Conservation (phyloP, 2,329 filamentous ascomycete species). For the Xylariales sp. region DNA sequence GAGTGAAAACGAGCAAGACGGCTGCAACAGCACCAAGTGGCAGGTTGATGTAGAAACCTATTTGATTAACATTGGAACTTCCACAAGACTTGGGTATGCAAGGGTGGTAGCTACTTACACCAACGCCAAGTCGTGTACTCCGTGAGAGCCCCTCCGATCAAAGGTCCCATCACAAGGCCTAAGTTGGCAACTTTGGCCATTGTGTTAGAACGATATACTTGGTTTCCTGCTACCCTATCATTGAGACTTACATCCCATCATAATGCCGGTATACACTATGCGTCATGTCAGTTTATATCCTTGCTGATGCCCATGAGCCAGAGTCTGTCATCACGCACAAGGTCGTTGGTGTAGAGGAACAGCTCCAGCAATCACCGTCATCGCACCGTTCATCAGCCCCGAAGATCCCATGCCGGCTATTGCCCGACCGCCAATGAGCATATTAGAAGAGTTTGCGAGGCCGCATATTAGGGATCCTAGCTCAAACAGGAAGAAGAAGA, state of each 20-base stretch:
- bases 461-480: conserved; percentile 48
- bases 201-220: neutral
- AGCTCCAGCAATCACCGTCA: conserved; percentile 42
- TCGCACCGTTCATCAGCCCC: conserved; percentile 42
- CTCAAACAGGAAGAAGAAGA: conserved; percentile 46
- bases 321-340: conserved; percentile 1
- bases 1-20: conserved; percentile 24
- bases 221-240: neutral
- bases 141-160: conserved; percentile 40
- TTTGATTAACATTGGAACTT: too few species aligned
- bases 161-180: conserved; percentile 40
- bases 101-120: conserved; percentile 26
- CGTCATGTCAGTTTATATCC: neutral
- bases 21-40: conserved; percentile 33
- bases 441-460: conserved; percentile 36
- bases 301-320: too few species aligned
- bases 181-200: conserved; percentile 29
- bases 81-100: neutral
- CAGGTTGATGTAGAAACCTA: conserved; percentile 41
- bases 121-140: conserved; percentile 38
- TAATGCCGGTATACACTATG: conserved; percentile 12
- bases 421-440: conserved; percentile 49
- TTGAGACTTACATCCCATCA: conserved; percentile 14
- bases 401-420: conserved; percentile 46
- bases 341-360: conserved; percentile 33